Evolutionary conservation across 768 basidiomycete genomes (phyloP), one percentile per base, ranked within the genome.

Genomic region (Chalciporus sphaerocephalus): DNA sequence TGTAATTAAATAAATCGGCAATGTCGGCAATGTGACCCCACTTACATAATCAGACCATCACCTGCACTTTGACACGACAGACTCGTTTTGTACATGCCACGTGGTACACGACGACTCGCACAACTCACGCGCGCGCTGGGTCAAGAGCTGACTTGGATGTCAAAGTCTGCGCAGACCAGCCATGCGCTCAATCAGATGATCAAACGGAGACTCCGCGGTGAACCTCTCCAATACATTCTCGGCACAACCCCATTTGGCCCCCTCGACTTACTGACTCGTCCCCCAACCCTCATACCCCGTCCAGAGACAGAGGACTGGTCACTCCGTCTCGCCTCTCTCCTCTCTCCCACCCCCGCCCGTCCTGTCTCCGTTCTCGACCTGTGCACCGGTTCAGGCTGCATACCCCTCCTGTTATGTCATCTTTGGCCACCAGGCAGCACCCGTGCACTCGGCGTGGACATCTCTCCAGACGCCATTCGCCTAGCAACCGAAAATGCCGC

Each of bases 221-320:
- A 92, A 65, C 92, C 92, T 0, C 71, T 96, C 15, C 91, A 94
- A 62, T 96, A 94, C 65, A 90, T 96, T 55, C 73, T 96, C 40
- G 92, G 92, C 87, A 83, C 79, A 23, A 86, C 89, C 58, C 90
- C 92, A 0, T 96, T 98, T 66, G 92, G 92, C 8, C 80, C 85
- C 5, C 79, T 98, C 38, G 73, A 79, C 55, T 75, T 97, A 57
- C 70, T 81, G 48, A 72, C 75, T 9, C 79, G 88, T 15, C 72
- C 85, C 2, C 95, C 95, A 1, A 82, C 85, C 15, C 81, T 98
- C 52, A 97, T 98, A 34, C 95, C 95, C 11, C 85, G 95, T 12
- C 89, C 93, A 35, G 95, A 99, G 66, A 99, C 95, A 0, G 92
- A 96, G 59, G 67, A 91, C 52, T 90, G 87, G 87, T 72, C 83